Evolutionary conservation across 208 protist genomes (phyloP), one percentile per base, ranked within the genome.

Genomic region (Trypanosoma caninum): DNA sequence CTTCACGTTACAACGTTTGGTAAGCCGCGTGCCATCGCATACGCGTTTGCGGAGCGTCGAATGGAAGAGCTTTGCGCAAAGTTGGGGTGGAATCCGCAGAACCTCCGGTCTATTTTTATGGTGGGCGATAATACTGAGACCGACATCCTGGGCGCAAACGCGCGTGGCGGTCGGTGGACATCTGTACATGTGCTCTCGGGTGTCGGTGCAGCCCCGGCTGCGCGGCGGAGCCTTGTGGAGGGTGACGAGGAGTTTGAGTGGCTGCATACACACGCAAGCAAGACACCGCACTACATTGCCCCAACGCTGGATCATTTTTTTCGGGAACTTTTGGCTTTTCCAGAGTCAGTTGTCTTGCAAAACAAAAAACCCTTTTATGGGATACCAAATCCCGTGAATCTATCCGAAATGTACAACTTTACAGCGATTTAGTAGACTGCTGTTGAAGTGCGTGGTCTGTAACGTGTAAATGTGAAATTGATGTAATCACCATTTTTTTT

Each of bases 291-390:
- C 58, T 95, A 95, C 68, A 72, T 95, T 1, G 80, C 84, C 3
- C 89, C 89, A 6, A 90, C 85, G n/a, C 52, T 93, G 25, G 85
- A 93, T 56, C 89, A 95, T 65, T 95, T 95, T 78, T 56, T 93
- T 10, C 78, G 85, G 4, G 85, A 95, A 59, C 63, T 91, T 42
- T 69, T 93, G 22, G 80, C 84, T 11, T 93, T 93, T 57, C 85
- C 85, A 9, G 76, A 89, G 62, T 31, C 46, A 0, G 84, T 77
- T 6, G 27, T 95, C 30, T 25, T 88, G 52, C 76, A 92, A 58
- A 76, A 88, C 56, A 87, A 84, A 59, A 52, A 42, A 28, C 69
- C 69, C 1, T 90, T 84, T 57, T 81, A 82, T 55, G 82, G 84
- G 1, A 82, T 80, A 75, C 82, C 78, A 6, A 88, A 89, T 42